Evolutionary conservation across 257 asterid species (phyloP).

Genomic region (Nicotiana tabacum): DNA sequence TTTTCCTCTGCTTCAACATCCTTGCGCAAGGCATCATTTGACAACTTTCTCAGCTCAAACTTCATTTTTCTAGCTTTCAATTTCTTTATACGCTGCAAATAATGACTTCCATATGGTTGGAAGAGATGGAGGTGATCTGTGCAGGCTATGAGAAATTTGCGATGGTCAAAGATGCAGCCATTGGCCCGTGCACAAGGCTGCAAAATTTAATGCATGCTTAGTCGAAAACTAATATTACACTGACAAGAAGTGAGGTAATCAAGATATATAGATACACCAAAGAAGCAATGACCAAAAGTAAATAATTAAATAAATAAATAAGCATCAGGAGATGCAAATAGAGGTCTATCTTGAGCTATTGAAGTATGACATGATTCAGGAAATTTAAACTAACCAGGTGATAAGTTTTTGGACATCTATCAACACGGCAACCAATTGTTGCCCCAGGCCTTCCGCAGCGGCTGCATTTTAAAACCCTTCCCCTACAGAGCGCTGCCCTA

Average conservation of each 20-base stretch:
- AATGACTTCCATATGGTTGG: conserved; percentile 80
- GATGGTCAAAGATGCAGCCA: conserved; percentile 94
- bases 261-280: neutral
- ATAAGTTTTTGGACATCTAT: conserved; percentile 96
- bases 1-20: conserved; percentile 96
- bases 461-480: conserved; percentile 87
- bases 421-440: conserved; percentile 99
- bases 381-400: conserved; percentile 65
- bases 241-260: neutral
- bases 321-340: neutral
- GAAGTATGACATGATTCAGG: conserved; percentile 1
- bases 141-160: conserved; percentile 96
- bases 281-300: neutral
- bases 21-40: conserved; percentile 77
- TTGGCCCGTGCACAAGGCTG: conserved; percentile 97
- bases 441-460: conserved; percentile 99
- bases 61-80: conserved; percentile 68
- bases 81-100: conserved; percentile 54
- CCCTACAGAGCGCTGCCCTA: conserved; percentile 97
- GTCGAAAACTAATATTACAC: conserved; percentile 4
- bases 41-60: conserved; percentile 63
- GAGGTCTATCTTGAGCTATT: neutral
- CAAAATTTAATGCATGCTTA: conserved; percentile 21
- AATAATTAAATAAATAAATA: neutral
- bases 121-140: conserved; percentile 86